A percentile compares a stretch with the other conserved stretches of the same genome.
Conservation (phyloP, 208 protist species). For the Crithidia sp. region DNA sequence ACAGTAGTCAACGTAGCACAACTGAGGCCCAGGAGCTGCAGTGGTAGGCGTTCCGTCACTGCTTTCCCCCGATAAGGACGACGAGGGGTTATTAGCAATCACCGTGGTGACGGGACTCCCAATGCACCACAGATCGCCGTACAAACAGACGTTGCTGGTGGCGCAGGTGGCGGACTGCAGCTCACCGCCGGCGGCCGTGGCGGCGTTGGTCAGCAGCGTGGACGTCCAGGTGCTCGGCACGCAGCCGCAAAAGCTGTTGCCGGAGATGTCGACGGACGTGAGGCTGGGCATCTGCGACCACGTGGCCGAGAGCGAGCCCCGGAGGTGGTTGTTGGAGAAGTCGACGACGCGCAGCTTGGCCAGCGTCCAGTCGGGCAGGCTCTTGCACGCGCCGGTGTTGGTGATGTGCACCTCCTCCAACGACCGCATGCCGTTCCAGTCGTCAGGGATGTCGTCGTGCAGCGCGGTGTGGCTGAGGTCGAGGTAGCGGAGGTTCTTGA, state of each 20-base stretch:
- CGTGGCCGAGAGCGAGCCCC: conserved; percentile 7
- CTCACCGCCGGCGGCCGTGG: background rate
- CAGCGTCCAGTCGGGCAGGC: background rate
- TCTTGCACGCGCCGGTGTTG: background rate
- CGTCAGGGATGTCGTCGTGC: background rate
- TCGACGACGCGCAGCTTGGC: background rate
- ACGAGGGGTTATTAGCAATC: no score
- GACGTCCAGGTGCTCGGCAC: conserved; percentile 8
- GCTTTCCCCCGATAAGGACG: no score
- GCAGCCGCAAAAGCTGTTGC: conserved; percentile 5
- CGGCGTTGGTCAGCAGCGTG: conserved; percentile 14
- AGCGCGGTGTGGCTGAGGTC: conserved; percentile 14
- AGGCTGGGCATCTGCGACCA: background rate
- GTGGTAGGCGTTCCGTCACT: background rate
- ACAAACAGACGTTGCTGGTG: no score
- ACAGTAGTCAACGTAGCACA: conserved; percentile 7
- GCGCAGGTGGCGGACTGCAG: background rate
- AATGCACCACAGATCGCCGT: no score
- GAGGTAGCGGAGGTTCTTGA: conserved; percentile 7
- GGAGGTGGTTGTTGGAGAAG: background rate
- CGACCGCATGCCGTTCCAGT: conserved; percentile 17
- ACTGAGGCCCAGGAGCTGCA: background rate
- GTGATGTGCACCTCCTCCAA: conserved; percentile 2
- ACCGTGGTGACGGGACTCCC: no score
- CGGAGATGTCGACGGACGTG: conserved; percentile 12